Evolutionary conservation across 2,329 filamentous ascomycete species (phyloP), one percentile per base, ranked within the genome.

Genomic region (Ascocoryne sarcoides): DNA sequence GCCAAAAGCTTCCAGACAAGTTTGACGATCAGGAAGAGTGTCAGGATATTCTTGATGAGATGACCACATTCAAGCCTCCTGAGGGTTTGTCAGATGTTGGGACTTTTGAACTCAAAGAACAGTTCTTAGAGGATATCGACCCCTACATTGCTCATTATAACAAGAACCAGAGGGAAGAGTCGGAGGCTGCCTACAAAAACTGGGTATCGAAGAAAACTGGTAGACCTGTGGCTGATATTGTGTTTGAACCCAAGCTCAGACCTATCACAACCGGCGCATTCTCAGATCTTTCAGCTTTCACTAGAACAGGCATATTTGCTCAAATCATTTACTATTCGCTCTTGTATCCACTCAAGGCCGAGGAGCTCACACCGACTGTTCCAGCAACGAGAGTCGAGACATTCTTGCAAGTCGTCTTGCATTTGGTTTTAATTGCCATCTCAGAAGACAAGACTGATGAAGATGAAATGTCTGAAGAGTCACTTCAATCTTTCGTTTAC

Each of bases 81-180:
- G 92, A 98, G 62, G 92, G 90, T 4, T 65, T 96, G 21, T 86
- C 84, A 4, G 92, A 98, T 59, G 84, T 89, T 12, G 92, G 93
- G 42, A 94, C 86, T 0, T 98, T 98, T 55, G 88, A 95, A 61
- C 68, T 98, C 37, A 92, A 89, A 58, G 78, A 84, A 4, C 77
- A 94, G 45, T 92, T 82, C 53, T 74, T 95, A 29, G 84, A 90
- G 51, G 75, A 93, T 34, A 79, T 98, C 37, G 93, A 98, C 59
- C 92, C 93, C 1, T 98, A 95, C 60, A 92, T 89, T 56, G 84
- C 89, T 5, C 88, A 96, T 58, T 98, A 95, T 62, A 93, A 81
- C 56, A 94, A 95, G 59, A 98, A 98, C 55, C 90, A 96, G 61
- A 78, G 92, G 37, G 92, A 98, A 58, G 92, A 98, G 60, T 87